Evolutionary conservation across 257 asterid genomes (phyloP).

Genomic region (Cinchona pubescens): DNA sequence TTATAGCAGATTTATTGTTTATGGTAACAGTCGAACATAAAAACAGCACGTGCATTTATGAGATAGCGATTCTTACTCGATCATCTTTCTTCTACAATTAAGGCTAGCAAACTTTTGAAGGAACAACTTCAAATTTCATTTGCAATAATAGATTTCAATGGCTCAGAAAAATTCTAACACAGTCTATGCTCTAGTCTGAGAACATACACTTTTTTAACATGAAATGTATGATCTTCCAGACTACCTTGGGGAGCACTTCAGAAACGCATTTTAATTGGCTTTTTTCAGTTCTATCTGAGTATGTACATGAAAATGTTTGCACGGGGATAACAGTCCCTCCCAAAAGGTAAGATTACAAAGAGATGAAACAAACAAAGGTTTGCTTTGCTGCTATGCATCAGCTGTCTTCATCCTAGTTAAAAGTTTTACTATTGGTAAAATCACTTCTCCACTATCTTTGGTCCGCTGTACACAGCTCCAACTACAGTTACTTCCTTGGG

Average conservation of each 20-base stretch:
- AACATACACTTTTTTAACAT: no score
- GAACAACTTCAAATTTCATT: no score
- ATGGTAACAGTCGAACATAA: no score
- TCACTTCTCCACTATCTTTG: slow-evolving; percentile 51
- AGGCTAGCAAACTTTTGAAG: no score
- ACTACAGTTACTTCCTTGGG: slow-evolving; percentile 60
- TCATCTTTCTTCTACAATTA: no score
- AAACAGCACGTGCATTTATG: no score
- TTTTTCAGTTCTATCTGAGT: not conserved
- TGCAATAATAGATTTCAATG: no score
- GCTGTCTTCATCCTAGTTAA: not conserved
- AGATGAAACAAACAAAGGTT: not conserved
- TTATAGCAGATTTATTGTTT: no score
- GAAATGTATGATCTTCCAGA: not conserved
- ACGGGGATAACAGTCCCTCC: not conserved
- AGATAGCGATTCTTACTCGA: no score
- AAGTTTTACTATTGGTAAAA: not conserved
- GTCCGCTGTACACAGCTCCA: slow-evolving; percentile 61
- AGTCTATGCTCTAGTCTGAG: no score
- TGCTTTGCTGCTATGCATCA: not conserved
- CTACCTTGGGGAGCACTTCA: not conserved
- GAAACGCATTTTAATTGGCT: not conserved
- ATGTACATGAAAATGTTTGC: slow-evolving; percentile 20
- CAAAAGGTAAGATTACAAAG: not conserved
- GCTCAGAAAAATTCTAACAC: no score